Evolutionary conservation across 331 rosid genomes (phyloP), one percentile per base, ranked within the genome.

Genomic region (Dryas integrifolia): DNA sequence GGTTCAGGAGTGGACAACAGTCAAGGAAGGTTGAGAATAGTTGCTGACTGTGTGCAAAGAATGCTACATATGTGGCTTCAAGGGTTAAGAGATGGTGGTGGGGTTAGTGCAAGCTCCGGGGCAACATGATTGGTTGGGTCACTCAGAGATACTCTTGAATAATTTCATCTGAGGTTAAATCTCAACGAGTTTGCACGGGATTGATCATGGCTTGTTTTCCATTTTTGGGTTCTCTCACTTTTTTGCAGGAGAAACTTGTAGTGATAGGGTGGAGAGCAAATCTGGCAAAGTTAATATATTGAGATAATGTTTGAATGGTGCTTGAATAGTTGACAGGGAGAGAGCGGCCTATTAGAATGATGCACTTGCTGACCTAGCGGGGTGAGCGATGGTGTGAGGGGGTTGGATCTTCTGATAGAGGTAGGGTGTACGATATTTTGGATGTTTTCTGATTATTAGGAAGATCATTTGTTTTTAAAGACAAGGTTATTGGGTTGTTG

Each of bases 1-100:
- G 77, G 72, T 75, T 75, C 96, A 10, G 72, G 86, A 3, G 85
- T 85, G 61, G 99, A 95, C 80, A 73, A 55, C 55, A 88, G 87
- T 86, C 99, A 83, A 83, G 99, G 99, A 59, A 88, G 98, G 88
- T 88, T 95, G 90, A 95, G 88, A 82, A 68, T 88, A 56, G 86
- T 95, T 64, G 99, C 97, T 60, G 99, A 95, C 55, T 76, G 58
- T 58, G 99, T 95, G 79, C 99, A 95, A 78, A 95, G 93, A 78
- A 79, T 87, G 43, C 74, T 95, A 72, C 92, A 92, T 69, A 0
- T 74, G 79, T 84, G 87, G 79, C 92, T 95, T 85, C 96, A 92
- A 84, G 97, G 96, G 80, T 81, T 92, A 71, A 89, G 89, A 79
- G 96, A 91, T 63, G 85, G 91, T 67, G 70, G 77, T 60, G 92